Evolutionary conservation across 2,329 filamentous ascomycete genomes (phyloP).

Genomic region (Pseudocercospora macadamiae): DNA sequence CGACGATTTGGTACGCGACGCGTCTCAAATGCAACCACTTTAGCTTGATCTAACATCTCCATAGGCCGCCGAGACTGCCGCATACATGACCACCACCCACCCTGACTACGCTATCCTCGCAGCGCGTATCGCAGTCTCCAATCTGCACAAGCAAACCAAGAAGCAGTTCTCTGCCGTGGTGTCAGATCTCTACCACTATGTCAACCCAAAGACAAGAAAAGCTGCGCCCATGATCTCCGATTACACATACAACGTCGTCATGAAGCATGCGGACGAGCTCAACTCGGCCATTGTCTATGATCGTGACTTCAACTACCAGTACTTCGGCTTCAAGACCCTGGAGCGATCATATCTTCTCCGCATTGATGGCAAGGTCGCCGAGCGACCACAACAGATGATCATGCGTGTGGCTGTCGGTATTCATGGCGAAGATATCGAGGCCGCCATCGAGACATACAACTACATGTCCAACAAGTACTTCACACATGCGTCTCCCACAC

Average conservation of each 20-base stretch:
- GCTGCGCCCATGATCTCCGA: conserved; percentile 93
- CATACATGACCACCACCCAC: conserved; percentile 99
- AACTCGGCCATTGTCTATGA: conserved; percentile 99
- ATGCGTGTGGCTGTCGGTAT: conserved; percentile 99
- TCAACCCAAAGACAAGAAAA: conserved; percentile 88
- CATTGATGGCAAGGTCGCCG: conserved; percentile 92
- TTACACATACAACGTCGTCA: conserved; percentile 86
- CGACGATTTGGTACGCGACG: conserved; percentile 81
- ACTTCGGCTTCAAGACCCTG: conserved; percentile 99
- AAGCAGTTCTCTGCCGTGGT: conserved; percentile 99
- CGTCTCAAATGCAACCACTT: conserved; percentile 10
- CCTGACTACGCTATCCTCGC: conserved; percentile 98
- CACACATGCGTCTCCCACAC: conserved; percentile 94
- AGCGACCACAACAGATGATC: conserved; percentile 98
- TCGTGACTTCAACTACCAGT: conserved; percentile 99
- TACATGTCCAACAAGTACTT: conserved; percentile 99
- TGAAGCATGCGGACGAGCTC: conserved; percentile 94
- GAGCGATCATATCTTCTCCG: conserved; percentile 97
- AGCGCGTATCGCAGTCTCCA: conserved; percentile 96
- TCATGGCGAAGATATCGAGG: conserved; percentile 92
- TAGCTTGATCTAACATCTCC: conserved; percentile 15
- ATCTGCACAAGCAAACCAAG: conserved; percentile 99
- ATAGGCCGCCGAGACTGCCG: conserved; percentile 95
- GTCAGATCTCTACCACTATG: conserved; percentile 89
- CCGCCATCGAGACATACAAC: conserved; percentile 96